These are phyloP conservation scores for Nannochloris sp. DNA, from an alignment of 139 green algal genomes.

Conservation along the genomic window DNA sequence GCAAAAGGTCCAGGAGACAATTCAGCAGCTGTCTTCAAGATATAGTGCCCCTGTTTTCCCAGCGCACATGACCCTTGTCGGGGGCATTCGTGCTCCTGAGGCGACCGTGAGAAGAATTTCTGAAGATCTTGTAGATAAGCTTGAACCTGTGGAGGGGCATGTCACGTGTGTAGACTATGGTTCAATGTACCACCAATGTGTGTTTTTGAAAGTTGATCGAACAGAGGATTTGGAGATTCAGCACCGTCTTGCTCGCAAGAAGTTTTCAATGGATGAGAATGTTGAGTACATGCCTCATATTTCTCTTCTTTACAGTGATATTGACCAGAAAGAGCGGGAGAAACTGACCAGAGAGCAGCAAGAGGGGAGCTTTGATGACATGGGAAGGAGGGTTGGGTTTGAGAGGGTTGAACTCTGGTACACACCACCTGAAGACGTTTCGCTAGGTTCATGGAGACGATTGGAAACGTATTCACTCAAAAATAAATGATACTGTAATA, in stretches of 20 bases:
- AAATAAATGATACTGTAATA: too few species aligned
- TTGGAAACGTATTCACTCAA: background rate
- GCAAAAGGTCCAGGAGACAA: background rate
- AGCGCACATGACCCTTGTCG: slow-evolving; percentile 35
- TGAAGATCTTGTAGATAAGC: slow-evolving; percentile 1
- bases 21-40: background rate
- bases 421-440: slow-evolving; percentile 9
- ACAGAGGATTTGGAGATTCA: slow-evolving; percentile 6
- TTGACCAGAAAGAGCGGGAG: slow-evolving; percentile 10
- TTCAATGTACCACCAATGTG: slow-evolving; percentile 31
- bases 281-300: slow-evolving; percentile 38
- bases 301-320: slow-evolving; percentile 35
- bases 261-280: slow-evolving; percentile 9
- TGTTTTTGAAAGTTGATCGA: slow-evolving; percentile 17
- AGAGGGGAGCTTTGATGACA: background rate
- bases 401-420: slow-evolving; percentile 16
- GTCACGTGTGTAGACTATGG: slow-evolving; percentile 20
- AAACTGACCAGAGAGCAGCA: background rate
- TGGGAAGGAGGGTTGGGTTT: slow-evolving; percentile 14
- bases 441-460: background rate
- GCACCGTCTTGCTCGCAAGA: slow-evolving; percentile 1
- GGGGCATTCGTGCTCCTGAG: slow-evolving; percentile 21
- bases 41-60: slow-evolving; percentile 16
- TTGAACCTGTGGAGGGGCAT: slow-evolving; percentile 16
- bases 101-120: slow-evolving; percentile 9